Evolutionary conservation across 805 yeast genomes (phyloP).

Genomic region (Candida namnaoensis): DNA sequence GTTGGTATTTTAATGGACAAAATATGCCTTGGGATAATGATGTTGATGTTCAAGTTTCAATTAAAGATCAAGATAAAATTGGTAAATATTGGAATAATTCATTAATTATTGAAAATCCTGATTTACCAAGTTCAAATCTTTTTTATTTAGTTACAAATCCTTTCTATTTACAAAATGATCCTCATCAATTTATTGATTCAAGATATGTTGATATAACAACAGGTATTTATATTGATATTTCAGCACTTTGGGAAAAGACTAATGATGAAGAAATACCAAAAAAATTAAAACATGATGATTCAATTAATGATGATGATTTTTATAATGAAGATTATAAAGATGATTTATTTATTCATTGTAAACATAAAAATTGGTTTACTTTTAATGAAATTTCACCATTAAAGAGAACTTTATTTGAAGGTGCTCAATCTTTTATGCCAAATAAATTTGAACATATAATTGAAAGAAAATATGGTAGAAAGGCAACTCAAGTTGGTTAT

Average conservation of each 20-base stretch:
- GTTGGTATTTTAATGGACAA: constrained; percentile 55
- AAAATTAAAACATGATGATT: background rate
- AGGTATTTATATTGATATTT: constrained; percentile 41
- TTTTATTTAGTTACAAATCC: constrained; percentile 25
- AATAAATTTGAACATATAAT: constrained; percentile 26
- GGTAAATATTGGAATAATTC: constrained; percentile 41
- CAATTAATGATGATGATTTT: constrained; percentile 6
- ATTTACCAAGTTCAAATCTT: constrained; percentile 23
- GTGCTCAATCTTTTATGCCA: constrained; percentile 35
- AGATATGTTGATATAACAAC: constrained; percentile 40
- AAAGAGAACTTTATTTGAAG: constrained; percentile 31
- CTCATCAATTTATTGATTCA: constrained; percentile 32
- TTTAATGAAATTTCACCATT: constrained; percentile 29
- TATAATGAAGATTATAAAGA: constrained; percentile 2
- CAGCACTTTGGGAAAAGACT: constrained; percentile 24
- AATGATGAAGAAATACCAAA: constrained; percentile 6
- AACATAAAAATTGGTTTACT: constrained; percentile 13
- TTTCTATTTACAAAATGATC: constrained; percentile 25
- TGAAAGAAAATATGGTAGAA: constrained; percentile 26
- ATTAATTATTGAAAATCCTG: constrained; percentile 33
- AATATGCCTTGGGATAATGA: constrained; percentile 56
- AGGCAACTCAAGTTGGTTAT: constrained; percentile 10
- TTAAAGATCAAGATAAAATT: constrained; percentile 30
- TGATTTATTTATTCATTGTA: constrained; percentile 10
- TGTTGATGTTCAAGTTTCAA: constrained; percentile 53